Conservation (phyloP, 805 yeast species). For the Jamesozyma jinghongensis region DNA sequence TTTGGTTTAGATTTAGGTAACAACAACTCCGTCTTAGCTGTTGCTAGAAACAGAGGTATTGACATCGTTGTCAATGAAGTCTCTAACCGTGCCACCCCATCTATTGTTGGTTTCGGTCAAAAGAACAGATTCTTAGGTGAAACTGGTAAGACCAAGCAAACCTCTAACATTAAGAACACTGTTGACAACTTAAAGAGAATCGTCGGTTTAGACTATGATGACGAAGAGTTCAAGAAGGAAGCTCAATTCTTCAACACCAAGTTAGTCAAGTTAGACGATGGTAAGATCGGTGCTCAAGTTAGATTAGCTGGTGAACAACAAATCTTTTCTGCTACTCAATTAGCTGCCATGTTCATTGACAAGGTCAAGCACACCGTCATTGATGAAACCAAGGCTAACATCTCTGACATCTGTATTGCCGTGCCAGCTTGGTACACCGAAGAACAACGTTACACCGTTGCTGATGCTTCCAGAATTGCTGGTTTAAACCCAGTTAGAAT, state of each 20-base stretch:
- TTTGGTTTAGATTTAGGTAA: slow-evolving; percentile 98
- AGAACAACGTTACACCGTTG: slow-evolving; percentile 90
- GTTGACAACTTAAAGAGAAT: slow-evolving; percentile 91
- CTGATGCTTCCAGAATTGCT: slow-evolving; percentile 92
- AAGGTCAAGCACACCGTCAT: slow-evolving; percentile 75
- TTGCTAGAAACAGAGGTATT: slow-evolving; percentile 97
- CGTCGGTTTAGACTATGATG: slow-evolving; percentile 64
- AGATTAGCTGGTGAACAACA: slow-evolving; percentile 70
- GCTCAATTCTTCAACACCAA: slow-evolving; percentile 63
- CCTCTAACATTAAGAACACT: slow-evolving; percentile 92
- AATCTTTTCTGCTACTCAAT: slow-evolving; percentile 79
- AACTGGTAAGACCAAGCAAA: slow-evolving; percentile 91
- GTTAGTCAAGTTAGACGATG: slow-evolving; percentile 60
- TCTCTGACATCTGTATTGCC: slow-evolving; percentile 83
- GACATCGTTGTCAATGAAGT: slow-evolving; percentile 98
- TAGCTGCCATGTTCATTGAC: slow-evolving; percentile 90
- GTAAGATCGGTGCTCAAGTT: slow-evolving; percentile 77
- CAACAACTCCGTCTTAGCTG: slow-evolving; percentile 84
- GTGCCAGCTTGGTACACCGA: slow-evolving; percentile 98
- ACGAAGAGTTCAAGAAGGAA: slow-evolving; percentile 66
- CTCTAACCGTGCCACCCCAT: slow-evolving; percentile 93
- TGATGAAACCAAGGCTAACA: slow-evolving; percentile 67
- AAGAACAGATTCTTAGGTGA: slow-evolving; percentile 93
- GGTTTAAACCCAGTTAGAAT: slow-evolving; percentile 97
- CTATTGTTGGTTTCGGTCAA: slow-evolving; percentile 81